Conservation (phyloP, 1,284 basidiomycete species). For the Coriolopsis trogii region DNA sequence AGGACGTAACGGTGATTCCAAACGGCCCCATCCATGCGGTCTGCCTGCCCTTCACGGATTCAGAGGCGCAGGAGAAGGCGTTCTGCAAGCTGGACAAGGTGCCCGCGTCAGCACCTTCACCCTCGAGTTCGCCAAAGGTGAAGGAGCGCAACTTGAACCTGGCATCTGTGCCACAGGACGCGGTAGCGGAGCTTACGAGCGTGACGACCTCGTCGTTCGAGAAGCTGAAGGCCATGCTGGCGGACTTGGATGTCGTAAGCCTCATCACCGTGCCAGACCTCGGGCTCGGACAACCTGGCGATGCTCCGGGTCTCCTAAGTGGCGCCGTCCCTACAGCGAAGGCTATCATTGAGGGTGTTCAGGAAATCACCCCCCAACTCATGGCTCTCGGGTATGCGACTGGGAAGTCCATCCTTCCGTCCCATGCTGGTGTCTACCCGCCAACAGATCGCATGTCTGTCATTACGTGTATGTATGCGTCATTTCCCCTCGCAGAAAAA, state of each 20-base stretch:
- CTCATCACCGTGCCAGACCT: constrained; percentile 56
- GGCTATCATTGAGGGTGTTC: constrained; percentile 66
- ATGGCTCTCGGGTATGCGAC: constrained; percentile 79
- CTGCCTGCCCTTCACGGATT: constrained; percentile 63
- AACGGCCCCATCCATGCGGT: constrained; percentile 73
- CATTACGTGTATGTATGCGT: constrained; percentile 62
- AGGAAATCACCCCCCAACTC: constrained; percentile 73
- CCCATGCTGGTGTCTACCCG: constrained; percentile 70
- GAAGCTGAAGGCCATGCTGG: constrained; percentile 50
- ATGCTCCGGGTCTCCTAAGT: constrained; percentile 60
- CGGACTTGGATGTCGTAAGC: constrained; percentile 61
- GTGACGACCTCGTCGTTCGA: constrained; percentile 54
- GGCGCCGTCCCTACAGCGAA: constrained; percentile 76
- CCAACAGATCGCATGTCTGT: constrained; percentile 77
- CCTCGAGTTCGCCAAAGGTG: constrained; percentile 1
- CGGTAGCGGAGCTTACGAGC: constrained; percentile 33
- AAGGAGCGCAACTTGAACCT: constrained; percentile 9
- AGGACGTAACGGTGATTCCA: constrained; percentile 20
- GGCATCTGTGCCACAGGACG: background rate
- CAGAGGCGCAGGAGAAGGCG: constrained; percentile 56
- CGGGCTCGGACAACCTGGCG: constrained; percentile 61
- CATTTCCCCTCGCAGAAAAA: background rate
- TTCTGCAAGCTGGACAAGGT: constrained; percentile 44
- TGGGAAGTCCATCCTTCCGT: constrained; percentile 63
- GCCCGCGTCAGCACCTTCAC: constrained; percentile 2